Evolutionary conservation across 108 stramenopile genomes (phyloP).

Genomic region (Skeletonema menzelii): DNA sequence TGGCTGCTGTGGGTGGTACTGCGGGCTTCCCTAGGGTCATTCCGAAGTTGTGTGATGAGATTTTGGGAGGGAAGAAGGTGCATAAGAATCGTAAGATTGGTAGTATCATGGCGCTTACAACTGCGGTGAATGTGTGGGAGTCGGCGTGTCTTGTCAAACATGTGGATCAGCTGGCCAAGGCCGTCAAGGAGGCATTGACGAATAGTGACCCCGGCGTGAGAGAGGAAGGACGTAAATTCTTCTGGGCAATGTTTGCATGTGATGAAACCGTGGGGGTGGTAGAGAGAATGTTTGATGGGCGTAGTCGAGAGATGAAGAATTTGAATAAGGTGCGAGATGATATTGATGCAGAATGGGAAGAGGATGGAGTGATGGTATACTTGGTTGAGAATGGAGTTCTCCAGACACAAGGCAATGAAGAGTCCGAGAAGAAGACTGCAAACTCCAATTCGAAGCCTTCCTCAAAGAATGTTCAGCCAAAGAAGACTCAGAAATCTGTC

Average conservation of each 20-base stretch:
- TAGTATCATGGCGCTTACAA: slow-evolving; percentile 34
- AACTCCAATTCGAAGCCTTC: background rate
- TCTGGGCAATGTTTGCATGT: slow-evolving; percentile 49
- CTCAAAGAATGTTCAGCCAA: background rate
- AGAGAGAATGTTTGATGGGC: slow-evolving; percentile 17
- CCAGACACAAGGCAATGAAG: background rate
- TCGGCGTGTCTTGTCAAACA: slow-evolving; percentile 18
- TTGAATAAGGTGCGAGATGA: slow-evolving; percentile 27
- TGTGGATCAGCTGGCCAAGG: slow-evolving; percentile 28
- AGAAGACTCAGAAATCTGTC: slow-evolving; percentile 1
- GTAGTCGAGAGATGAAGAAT: slow-evolving; percentile 38
- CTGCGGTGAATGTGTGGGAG: slow-evolving; percentile 43
- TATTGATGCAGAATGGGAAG: slow-evolving; percentile 49
- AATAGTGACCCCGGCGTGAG: slow-evolving; percentile 50
- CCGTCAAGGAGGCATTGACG: slow-evolving; percentile 29
- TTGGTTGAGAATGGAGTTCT: slow-evolving; percentile 36
- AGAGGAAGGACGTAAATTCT: slow-evolving; percentile 55
- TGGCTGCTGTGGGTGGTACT: slow-evolving; percentile 26
- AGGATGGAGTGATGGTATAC: slow-evolving; percentile 29
- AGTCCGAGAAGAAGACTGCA: background rate
- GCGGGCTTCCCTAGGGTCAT: slow-evolving; percentile 28
- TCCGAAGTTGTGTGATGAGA: slow-evolving; percentile 31
- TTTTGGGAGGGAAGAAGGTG: slow-evolving; percentile 38
- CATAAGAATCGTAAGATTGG: slow-evolving; percentile 42
- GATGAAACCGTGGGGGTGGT: slow-evolving; percentile 17